Conservation (phyloP, 2,329 filamentous ascomycete species). For the Scytalidium sp. region DNA sequence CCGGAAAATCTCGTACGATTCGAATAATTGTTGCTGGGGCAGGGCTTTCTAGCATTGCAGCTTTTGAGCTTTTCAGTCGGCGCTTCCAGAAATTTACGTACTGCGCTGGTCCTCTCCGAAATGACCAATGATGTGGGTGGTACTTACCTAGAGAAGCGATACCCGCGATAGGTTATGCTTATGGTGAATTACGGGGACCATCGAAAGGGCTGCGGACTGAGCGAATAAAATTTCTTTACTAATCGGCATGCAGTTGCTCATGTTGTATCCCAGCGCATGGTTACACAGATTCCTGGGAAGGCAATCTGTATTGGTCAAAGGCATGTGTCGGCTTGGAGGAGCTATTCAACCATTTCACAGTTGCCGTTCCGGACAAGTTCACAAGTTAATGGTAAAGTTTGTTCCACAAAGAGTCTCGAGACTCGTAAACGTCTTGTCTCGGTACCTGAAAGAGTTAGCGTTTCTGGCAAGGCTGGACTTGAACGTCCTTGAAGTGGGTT, state of each 20-base stretch:
- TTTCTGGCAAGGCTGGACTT: too few species aligned
- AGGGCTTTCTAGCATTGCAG: neutral
- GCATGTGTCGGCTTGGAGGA: neutral
- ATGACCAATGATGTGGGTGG: conserved; percentile 49
- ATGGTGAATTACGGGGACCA: neutral
- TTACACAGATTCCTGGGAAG: conserved; percentile 56
- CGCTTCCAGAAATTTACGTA: conserved; percentile 10
- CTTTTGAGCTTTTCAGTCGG: conserved; percentile 4
- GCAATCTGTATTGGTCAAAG: conserved; percentile 51
- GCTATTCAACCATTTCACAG: neutral
- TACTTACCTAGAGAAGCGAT: conserved; percentile 48
- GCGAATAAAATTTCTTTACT: too few species aligned
- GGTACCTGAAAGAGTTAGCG: too few species aligned
- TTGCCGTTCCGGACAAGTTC: too few species aligned
- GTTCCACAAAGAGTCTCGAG: too few species aligned
- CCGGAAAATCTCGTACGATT: neutral
- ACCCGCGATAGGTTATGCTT: neutral
- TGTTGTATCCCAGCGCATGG: conserved; percentile 48
- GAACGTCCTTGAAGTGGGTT: too few species aligned
- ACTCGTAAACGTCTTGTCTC: too few species aligned
- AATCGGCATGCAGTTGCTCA: conserved; percentile 13
- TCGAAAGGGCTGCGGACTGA: too few species aligned
- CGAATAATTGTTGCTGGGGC: neutral
- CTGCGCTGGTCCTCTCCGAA: conserved; percentile 41
- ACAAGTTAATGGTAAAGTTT: too few species aligned